Evolutionary conservation across 2,329 filamentous ascomycete genomes (phyloP).

Genomic region (Colletotrichum neosansevieriae): DNA sequence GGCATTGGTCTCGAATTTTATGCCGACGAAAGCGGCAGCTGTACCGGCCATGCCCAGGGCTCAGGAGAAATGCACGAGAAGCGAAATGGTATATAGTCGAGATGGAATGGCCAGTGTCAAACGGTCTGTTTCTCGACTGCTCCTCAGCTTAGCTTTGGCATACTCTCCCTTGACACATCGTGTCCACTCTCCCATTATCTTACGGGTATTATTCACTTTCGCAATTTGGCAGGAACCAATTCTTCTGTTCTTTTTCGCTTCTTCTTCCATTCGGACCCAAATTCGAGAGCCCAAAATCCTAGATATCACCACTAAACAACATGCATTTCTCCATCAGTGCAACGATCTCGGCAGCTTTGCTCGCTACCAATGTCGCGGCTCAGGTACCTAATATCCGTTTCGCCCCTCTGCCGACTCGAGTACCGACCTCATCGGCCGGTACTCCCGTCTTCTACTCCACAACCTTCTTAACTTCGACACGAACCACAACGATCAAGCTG

Average conservation of each 20-base stretch:
- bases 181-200: not conserved
- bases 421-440: not conserved
- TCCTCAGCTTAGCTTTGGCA: constrained; percentile 1
- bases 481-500: not conserved
- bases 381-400: not conserved
- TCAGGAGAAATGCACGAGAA: not conserved
- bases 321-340: constrained; percentile 14
- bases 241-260: constrained; percentile 1
- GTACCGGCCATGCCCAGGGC: not conserved
- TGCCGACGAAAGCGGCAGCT: constrained; percentile 6
- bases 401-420: not conserved
- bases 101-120: not conserved
- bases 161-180: constrained; percentile 17
- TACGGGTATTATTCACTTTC: constrained; percentile 1
- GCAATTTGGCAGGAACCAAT: constrained; percentile 6
- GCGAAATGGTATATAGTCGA: constrained; percentile 11
- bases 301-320: not conserved
- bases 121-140: not conserved
- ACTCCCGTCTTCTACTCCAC: constrained; percentile 4
- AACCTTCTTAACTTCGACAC: not conserved
- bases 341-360: constrained; percentile 6
- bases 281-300: not conserved
- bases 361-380: not conserved
- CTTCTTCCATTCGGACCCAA: not conserved
- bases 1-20: not conserved